Evolutionary conservation across 2,329 filamentous ascomycete genomes (phyloP).

Genomic region (Fusarium decemcellulare): DNA sequence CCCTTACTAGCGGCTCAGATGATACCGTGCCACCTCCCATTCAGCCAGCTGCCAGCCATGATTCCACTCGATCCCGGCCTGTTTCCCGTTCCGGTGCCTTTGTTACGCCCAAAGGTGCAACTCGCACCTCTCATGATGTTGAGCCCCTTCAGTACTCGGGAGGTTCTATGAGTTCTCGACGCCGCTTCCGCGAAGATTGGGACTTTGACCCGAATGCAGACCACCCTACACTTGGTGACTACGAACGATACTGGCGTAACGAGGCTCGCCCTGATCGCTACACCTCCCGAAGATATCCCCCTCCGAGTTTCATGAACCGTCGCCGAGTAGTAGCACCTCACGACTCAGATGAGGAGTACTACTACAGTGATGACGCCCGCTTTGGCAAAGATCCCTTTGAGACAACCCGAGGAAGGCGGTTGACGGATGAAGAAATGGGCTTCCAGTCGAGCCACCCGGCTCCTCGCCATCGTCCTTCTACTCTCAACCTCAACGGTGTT

Average conservation of each 20-base stretch:
- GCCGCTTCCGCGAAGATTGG: conserved; percentile 43
- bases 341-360: conserved; percentile 45
- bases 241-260: conserved; percentile 46
- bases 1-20: conserved; percentile 27
- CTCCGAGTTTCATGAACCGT: conserved; percentile 44
- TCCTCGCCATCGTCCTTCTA: conserved; percentile 25
- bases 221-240: conserved; percentile 38
- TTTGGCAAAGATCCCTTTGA: conserved; percentile 32
- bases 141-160: conserved; percentile 41
- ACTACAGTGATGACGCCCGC: conserved; percentile 39
- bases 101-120: conserved; percentile 22
- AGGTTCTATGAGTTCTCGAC: conserved; percentile 39
- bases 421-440: conserved; percentile 45
- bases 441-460: conserved; percentile 13
- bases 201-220: conserved; percentile 39
- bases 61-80: conserved; percentile 33
- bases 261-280: conserved; percentile 41
- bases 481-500: conserved; percentile 29
- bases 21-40: conserved; percentile 38
- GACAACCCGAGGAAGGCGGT: conserved; percentile 26
- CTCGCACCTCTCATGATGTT: conserved; percentile 39
- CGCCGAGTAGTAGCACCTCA: conserved; percentile 30
- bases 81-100: conserved; percentile 37
- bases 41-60: conserved; percentile 37
- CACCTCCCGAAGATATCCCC: conserved; percentile 43